phyloP scores from a whole-genome alignment of 2,329 filamentous ascomycete genomes.

The Aspergillus bombycis region DNA sequence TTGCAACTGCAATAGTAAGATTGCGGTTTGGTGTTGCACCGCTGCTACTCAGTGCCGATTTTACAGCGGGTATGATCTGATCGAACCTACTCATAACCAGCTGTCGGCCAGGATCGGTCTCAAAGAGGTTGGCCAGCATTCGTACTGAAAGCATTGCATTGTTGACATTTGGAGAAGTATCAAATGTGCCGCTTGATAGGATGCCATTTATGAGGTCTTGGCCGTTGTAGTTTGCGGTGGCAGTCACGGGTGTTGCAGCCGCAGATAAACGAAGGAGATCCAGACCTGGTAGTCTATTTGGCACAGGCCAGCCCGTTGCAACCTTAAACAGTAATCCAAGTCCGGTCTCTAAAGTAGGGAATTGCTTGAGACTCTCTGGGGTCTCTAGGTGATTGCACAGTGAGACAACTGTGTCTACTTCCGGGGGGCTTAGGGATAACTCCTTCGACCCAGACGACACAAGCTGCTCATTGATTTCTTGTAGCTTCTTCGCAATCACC shows the following conservation, averaged over 20 bases:
- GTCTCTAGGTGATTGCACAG: constrained; percentile 67
- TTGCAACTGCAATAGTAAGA: constrained; percentile 78
- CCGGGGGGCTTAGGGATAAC: constrained; percentile 71
- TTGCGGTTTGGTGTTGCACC: constrained; percentile 69
- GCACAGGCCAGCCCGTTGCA: constrained; percentile 76
- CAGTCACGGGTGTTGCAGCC: constrained; percentile 66
- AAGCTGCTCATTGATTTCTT: constrained; percentile 70
- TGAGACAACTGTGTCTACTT: constrained; percentile 64
- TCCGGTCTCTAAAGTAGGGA: constrained; percentile 54
- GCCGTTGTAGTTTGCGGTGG: constrained; percentile 58
- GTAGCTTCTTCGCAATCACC: constrained; percentile 75
- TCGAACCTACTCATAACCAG: constrained; percentile 64
- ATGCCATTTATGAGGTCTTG: constrained; percentile 65
- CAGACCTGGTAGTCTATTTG: constrained; percentile 78
- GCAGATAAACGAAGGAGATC: constrained; percentile 86
- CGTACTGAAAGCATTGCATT: constrained; percentile 86
- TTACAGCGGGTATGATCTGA: constrained; percentile 64
- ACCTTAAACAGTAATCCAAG: constrained; percentile 71
- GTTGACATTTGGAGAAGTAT: constrained; percentile 69
- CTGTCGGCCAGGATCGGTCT: constrained; percentile 69
- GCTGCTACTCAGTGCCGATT: constrained; percentile 60
- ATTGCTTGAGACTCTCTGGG: constrained; percentile 41
- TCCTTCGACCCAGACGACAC: constrained; percentile 73
- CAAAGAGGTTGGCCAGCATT: constrained; percentile 81
- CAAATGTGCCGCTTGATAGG: constrained; percentile 60